phyloP scores from a whole-genome alignment of 306 rosid species.

The Corylus americana region DNA sequence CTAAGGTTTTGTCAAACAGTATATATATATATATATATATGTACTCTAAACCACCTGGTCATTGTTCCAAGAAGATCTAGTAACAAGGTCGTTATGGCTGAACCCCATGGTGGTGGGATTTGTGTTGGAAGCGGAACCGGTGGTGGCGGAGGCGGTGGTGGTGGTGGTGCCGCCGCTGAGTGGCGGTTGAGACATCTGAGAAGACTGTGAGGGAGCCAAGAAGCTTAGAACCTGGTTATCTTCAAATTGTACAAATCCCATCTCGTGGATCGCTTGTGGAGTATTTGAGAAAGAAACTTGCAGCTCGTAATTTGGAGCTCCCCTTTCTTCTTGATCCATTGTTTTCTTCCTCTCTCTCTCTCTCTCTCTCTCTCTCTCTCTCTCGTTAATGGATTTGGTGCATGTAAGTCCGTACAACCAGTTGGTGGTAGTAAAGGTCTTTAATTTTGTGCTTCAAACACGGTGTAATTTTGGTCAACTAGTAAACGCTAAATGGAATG shows the following conservation, averaged over 20 bases:
- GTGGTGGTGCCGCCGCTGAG: neutral
- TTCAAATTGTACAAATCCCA: slow-evolving; percentile 82
- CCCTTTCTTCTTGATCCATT: slow-evolving; percentile 73
- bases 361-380: neutral
- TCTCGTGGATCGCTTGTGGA: slow-evolving; percentile 53
- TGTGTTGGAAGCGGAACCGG: slow-evolving; percentile 14
- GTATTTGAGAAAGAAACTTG: slow-evolving; percentile 66
- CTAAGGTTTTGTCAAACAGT: neutral
- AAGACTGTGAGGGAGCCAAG: slow-evolving; percentile 57
- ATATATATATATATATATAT: too few species aligned
- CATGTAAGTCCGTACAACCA: neutral
- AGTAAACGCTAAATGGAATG: slow-evolving; percentile 48
- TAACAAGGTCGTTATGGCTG: slow-evolving; percentile 49
- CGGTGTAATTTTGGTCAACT: slow-evolving; percentile 57
- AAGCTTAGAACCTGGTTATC: slow-evolving; percentile 81
- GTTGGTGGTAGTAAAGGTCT: neutral
- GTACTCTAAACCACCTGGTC: slow-evolving; percentile 46
- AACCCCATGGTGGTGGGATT: slow-evolving; percentile 37
- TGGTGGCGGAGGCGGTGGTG: slow-evolving; percentile 4
- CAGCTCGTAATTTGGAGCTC: slow-evolving; percentile 55
- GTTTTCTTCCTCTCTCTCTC: neutral
- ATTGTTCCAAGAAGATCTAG: slow-evolving; percentile 66
- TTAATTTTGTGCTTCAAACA: slow-evolving; percentile 25
- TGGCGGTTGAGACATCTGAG: slow-evolving; percentile 38
- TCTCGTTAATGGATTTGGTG: slow-evolving; percentile 9